Percentiles rank a stretch among this genome's conserved stretches.
phyloP scores from a whole-genome alignment of 768 basidiomycete species.

The Leucosporidium yakuticum region DNA sequence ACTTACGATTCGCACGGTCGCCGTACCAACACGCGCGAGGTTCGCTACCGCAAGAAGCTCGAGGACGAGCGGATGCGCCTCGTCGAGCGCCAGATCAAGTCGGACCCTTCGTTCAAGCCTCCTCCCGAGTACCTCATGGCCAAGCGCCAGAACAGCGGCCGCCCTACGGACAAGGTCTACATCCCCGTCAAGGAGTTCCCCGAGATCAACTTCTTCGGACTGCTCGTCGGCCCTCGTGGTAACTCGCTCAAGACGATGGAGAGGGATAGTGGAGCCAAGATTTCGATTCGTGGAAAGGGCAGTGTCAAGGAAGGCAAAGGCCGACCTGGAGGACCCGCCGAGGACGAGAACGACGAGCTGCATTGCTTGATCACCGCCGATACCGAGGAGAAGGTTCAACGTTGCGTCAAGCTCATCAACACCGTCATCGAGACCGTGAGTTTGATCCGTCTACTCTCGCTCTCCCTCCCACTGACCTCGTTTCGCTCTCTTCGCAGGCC shows the following conservation, averaged over 20 bases:
- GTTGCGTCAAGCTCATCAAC: conserved; percentile 93
- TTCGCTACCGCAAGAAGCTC: conserved; percentile 71
- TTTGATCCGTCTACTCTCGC: conserved; percentile 25
- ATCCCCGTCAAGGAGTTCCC: conserved; percentile 99
- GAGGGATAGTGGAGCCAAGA: conserved; percentile 93
- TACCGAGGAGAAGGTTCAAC: conserved; percentile 78
- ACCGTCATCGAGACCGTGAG: conserved; percentile 93
- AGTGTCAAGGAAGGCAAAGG: conserved; percentile 99
- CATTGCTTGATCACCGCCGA: conserved; percentile 96
- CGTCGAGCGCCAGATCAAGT: conserved; percentile 93
- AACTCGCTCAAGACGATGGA: conserved; percentile 99
- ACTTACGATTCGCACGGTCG: conserved; percentile 97
- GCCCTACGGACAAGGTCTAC: conserved; percentile 96
- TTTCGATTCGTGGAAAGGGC: conserved; percentile 95
- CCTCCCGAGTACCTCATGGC: conserved; percentile 94
- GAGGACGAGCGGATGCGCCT: conserved; percentile 66
- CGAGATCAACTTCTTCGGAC: conserved; percentile 98
- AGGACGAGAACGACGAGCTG: conserved; percentile 95
- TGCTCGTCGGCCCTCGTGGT: conserved; percentile 95
- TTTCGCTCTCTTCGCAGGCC: conserved; percentile 62
- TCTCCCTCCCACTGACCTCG: conserved; percentile 2
- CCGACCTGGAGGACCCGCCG: conserved; percentile 75
- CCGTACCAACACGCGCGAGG: conserved; percentile 95
- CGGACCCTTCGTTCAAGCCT: conserved; percentile 94
- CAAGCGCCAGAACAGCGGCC: conserved; percentile 67